Evolutionary conservation across 2,329 filamentous ascomycete species (phyloP), one percentile per base, ranked within the genome.

Genomic region (Verticillium nubilum): DNA sequence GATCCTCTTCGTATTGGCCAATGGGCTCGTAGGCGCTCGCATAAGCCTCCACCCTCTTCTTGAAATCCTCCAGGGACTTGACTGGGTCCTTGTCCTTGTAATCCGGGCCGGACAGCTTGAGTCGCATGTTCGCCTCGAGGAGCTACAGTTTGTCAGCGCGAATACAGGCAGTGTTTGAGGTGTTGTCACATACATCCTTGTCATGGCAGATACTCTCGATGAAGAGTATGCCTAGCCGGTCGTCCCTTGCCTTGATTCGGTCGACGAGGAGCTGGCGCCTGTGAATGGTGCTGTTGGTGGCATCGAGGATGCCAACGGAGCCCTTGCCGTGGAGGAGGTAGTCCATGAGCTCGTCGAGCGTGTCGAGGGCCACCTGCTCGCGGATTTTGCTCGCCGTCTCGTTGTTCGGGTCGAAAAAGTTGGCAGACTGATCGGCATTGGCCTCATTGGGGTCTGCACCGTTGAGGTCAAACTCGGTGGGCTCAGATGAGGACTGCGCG

Each of bases 131-230:
- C 19, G 93, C 91, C 73, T 98, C 93, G 37, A 98, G 81, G 27
- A 98, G 79, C 73, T 86, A 62, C n/a, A 50, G n/a, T 19, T 37
- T 56, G 62, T 59, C 10, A 27, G 19, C 27, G 58, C 67, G 26
- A 63, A 52, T 27, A 29, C 2, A 35, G 35, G 6, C 15, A 19
- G 10, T 27, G 37, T 15, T 4, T 2, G 9, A 10, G 19, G 4
- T 5, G 23, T 17, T 6, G n/a, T 10, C 15, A 69, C 76, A 68
- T 62, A 84, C 81, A 65, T 86, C 86, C 61, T 90, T 81, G 67
- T 98, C 93, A 62, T 92, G 83, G 73, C 95, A 99, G 57, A 96
- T 89, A 68, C 92, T 97, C 77, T 99, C 95, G 28, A 99, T 89
- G 72, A 98, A 99, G 12, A 99, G 80, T 19, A 99, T 92, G 31